Percentiles rank a stretch among this genome's conserved stretches.
These are phyloP conservation scores for Magnaporthiopsis poae DNA, from an alignment of 2,329 filamentous ascomycete species.

Conservation along the genomic window DNA sequence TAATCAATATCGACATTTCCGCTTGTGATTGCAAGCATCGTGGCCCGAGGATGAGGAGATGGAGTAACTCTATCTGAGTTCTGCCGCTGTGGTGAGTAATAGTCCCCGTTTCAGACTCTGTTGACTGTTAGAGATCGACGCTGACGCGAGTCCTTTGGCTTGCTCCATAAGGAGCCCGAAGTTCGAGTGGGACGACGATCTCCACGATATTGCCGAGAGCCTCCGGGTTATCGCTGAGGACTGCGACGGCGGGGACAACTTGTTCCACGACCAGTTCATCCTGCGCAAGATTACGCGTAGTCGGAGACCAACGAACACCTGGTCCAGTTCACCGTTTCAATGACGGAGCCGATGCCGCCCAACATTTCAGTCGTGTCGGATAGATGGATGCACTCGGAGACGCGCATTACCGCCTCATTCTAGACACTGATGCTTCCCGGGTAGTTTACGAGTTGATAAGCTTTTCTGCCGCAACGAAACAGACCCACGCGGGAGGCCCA, in stretches of 20 bases:
- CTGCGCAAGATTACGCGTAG: constrained; percentile 80
- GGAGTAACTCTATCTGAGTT: too few relatives aligned
- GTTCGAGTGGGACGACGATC: constrained; percentile 85
- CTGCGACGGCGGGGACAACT: constrained; percentile 88
- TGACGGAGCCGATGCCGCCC: constrained; percentile 94
- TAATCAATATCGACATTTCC: too few relatives aligned
- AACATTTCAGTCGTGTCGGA: constrained; percentile 92
- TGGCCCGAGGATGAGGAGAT: too few relatives aligned
- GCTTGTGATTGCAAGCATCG: too few relatives aligned
- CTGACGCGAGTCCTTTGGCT: too few relatives aligned
- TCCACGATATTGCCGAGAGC: constrained; percentile 80
- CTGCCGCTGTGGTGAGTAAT: too few relatives aligned
- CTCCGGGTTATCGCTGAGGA: constrained; percentile 98
- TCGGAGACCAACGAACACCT: constrained; percentile 85
- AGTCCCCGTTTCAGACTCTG: too few relatives aligned
- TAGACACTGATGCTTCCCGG: constrained; percentile 89
- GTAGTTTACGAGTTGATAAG: constrained; percentile 57
- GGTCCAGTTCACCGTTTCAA: constrained; percentile 90
- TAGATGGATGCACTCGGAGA: constrained; percentile 97
- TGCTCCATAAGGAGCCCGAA: constrained; percentile 72
- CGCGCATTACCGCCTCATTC: constrained; percentile 84
- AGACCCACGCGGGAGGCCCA: too few relatives aligned
- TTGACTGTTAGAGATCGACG: too few relatives aligned
- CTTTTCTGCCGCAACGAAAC: too few relatives aligned
- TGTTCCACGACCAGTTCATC: constrained; percentile 90